Evolutionary conservation across 345 rosid species (phyloP).

Genomic region (Jatropha curcas): DNA sequence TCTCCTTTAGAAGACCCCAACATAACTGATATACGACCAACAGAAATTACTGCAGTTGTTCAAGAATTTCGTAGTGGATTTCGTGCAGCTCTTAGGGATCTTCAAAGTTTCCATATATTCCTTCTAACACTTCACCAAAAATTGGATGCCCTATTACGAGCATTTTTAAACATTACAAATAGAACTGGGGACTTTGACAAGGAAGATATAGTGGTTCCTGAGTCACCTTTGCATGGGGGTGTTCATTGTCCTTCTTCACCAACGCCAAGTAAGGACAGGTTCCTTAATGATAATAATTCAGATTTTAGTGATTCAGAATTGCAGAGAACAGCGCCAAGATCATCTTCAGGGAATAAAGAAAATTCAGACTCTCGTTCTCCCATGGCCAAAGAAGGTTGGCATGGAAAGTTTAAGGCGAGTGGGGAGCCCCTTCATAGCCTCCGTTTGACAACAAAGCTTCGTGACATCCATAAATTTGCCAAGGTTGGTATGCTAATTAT

Average conservation of each 20-base stretch:
- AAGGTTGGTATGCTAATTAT: constrained; percentile 70
- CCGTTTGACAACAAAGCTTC: constrained; percentile 84
- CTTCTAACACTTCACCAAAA: constrained; percentile 92
- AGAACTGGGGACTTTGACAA: constrained; percentile 72
- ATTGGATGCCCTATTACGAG: constrained; percentile 68
- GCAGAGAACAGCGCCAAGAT: constrained; percentile 53
- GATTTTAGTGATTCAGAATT: constrained; percentile 67
- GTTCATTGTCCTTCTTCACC: constrained; percentile 53
- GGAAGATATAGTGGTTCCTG: constrained; percentile 65
- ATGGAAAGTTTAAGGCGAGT: constrained; percentile 61
- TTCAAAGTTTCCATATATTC: constrained; percentile 91
- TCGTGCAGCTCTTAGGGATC: constrained; percentile 85
- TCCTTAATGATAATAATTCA: constrained; percentile 45
- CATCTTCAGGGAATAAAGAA: constrained; percentile 69
- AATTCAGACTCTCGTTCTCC: constrained; percentile 61
- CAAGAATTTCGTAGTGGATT: constrained; percentile 82
- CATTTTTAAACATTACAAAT: constrained; percentile 65
- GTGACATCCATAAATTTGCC: constrained; percentile 93
- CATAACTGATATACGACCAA: constrained; percentile 25
- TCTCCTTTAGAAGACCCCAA: constrained; percentile 40
- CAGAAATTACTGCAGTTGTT: constrained; percentile 47
- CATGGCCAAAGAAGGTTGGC: constrained; percentile 73
- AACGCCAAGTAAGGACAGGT: constrained; percentile 56
- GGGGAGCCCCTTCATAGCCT: constrained; percentile 73
- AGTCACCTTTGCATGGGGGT: constrained; percentile 56